Conservation (phyloP, 371 early-diverging fungal species). For the Coemansia sp. region DNA sequence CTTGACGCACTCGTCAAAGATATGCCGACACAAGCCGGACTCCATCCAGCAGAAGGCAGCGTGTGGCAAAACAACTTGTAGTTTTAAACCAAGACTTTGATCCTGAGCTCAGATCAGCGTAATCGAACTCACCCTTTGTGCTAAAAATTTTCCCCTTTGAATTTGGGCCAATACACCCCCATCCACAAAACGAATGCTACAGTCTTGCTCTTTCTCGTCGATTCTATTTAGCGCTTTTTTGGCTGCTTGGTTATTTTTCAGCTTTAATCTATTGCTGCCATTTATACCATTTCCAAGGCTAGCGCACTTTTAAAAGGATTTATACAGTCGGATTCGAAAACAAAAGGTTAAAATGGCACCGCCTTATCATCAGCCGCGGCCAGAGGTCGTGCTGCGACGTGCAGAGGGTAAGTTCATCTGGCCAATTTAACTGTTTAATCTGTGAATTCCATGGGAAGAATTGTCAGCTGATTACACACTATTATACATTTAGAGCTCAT, state of each 20-base stretch:
- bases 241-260: background rate
- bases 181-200: too few relatives aligned
- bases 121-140: too few relatives aligned
- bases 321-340: background rate
- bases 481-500: slow-evolving; percentile 67
- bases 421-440: background rate
- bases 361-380: slow-evolving; percentile 15
- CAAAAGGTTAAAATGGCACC: background rate
- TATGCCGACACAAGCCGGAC: slow-evolving; percentile 53
- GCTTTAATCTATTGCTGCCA: background rate
- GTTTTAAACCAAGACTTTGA: background rate
- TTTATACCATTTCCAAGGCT: background rate
- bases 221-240: background rate
- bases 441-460: background rate
- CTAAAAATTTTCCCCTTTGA: too few relatives aligned
- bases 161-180: too few relatives aligned
- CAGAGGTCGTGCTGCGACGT: slow-evolving; percentile 45
- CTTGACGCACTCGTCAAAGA: slow-evolving; percentile 57
- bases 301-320: background rate
- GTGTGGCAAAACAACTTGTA: slow-evolving; percentile 58
- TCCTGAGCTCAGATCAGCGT: too few relatives aligned
- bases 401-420: slow-evolving; percentile 32
- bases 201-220: too few relatives aligned
- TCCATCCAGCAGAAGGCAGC: slow-evolving; percentile 58
- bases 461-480: background rate